Evolutionary conservation across 352 stramenopile genomes (phyloP).

Genomic region (Globisporangium heterothallicum): DNA sequence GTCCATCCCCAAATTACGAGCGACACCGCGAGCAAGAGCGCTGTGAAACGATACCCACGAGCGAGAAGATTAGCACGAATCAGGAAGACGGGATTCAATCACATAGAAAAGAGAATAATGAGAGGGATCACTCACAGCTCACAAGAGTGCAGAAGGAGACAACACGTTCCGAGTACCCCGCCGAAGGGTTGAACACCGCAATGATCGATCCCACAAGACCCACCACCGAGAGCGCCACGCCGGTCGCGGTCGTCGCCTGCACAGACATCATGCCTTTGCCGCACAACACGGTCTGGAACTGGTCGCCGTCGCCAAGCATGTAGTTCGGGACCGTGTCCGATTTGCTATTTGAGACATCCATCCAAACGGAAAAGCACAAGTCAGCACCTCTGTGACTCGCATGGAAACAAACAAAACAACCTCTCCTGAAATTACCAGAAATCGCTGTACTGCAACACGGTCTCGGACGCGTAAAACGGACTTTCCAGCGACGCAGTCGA

Average conservation of each 20-base stretch:
- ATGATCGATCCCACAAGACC: constrained; percentile 61
- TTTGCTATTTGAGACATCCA: constrained; percentile 8
- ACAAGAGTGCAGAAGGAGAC: constrained; percentile 82
- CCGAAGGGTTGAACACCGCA: constrained; percentile 70
- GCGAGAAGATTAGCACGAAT: constrained; percentile 2
- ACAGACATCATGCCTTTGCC: constrained; percentile 65
- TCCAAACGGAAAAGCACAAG: background rate
- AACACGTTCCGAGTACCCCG: constrained; percentile 63
- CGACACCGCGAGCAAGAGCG: constrained; percentile 59
- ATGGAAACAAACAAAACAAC: constrained; percentile 49
- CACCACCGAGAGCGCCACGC: constrained; percentile 53
- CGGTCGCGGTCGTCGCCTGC: constrained; percentile 57
- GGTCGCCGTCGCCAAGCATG: constrained; percentile 72
- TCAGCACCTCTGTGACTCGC: background rate
- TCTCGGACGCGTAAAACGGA: constrained; percentile 77
- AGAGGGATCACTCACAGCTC: constrained; percentile 45
- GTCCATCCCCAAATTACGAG: constrained; percentile 76
- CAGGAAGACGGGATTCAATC: too few species aligned
- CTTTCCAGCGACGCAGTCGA: constrained; percentile 63
- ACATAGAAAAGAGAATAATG: constrained; percentile 13
- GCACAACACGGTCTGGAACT: constrained; percentile 69
- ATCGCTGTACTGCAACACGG: constrained; percentile 68
- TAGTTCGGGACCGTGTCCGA: constrained; percentile 57
- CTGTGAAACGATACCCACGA: constrained; percentile 15
- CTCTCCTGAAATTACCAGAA: constrained; percentile 81